A percentile compares a stretch with the other conserved stretches of the same genome.
Evolutionary conservation across 2,329 filamentous ascomycete species (phyloP).

Genomic region (Verticillium nonalfalfae): DNA sequence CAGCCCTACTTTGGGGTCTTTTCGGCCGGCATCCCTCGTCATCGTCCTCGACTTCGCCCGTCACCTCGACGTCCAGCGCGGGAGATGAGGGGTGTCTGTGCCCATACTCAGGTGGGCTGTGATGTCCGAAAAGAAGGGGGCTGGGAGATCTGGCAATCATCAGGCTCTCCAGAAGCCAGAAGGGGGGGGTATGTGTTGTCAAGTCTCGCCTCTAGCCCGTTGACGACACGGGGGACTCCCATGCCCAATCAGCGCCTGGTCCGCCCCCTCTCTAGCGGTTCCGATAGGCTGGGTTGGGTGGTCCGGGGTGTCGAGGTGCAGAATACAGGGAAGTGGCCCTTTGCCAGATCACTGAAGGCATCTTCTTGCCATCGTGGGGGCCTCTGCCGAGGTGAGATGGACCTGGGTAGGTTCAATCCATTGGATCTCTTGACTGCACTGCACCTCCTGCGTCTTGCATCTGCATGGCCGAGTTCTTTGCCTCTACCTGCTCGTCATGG

Average conservation of each 20-base stretch:
- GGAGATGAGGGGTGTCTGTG: too few species aligned
- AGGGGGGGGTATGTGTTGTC: constrained; percentile 1
- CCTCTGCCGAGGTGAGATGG: not conserved
- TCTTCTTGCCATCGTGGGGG: not conserved
- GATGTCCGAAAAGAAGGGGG: constrained; percentile 1
- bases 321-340: not conserved
- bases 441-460: not conserved
- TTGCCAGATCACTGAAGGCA: too few species aligned
- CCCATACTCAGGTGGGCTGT: too few species aligned
- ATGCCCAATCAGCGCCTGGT: not conserved
- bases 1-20: not conserved
- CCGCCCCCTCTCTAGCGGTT: constrained; percentile 1
- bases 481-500: not conserved
- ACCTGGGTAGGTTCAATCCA: too few species aligned
- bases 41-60: not conserved
- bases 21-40: not conserved
- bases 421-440: not conserved
- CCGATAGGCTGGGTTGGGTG: constrained; percentile 1
- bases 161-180: not conserved
- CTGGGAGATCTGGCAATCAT: not conserved
- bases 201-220: not conserved
- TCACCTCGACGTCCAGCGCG: not conserved
- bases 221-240: not conserved
- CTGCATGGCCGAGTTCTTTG: not conserved
- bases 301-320: not conserved